A percentile compares a stretch with the other conserved stretches of the same genome.
phyloP scores from a whole-genome alignment of 2,329 filamentous ascomycete species.

The Aspergillus floridensis region DNA sequence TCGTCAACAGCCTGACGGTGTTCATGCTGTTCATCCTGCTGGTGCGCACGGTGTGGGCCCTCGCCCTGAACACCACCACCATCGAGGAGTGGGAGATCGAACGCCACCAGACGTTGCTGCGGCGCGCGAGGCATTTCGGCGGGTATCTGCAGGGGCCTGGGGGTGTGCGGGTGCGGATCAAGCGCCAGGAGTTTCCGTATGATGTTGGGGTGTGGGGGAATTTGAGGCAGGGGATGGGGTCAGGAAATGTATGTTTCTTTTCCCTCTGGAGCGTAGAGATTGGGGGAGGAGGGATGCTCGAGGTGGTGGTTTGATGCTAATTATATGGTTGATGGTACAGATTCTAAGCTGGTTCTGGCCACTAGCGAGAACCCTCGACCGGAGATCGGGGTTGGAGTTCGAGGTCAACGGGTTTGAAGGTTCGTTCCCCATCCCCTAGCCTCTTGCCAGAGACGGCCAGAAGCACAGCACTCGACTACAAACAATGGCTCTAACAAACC shows the following conservation, averaged over 20 bases:
- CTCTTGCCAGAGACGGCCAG: no score
- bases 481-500: not conserved
- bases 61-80: slow-evolving; percentile 59
- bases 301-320: no score
- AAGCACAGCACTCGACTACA: no score
- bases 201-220: slow-evolving; percentile 63
- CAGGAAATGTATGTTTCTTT: slow-evolving; percentile 37
- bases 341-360: slow-evolving; percentile 61
- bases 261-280: no score
- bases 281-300: no score
- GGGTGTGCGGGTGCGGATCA: slow-evolving; percentile 53
- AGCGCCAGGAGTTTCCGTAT: slow-evolving; percentile 63
- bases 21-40: slow-evolving; percentile 57
- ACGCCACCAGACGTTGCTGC: slow-evolving; percentile 46
- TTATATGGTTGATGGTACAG: not conserved
- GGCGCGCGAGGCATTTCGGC: slow-evolving; percentile 50
- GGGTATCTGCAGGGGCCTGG: slow-evolving; percentile 59
- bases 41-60: slow-evolving; percentile 53
- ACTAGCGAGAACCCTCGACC: slow-evolving; percentile 50
- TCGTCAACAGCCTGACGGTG: slow-evolving; percentile 56
- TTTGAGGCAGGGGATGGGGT: slow-evolving; percentile 61
- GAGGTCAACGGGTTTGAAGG: slow-evolving; percentile 62
- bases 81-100: slow-evolving; percentile 64
- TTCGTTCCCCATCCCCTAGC: slow-evolving; percentile 18
- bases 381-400: slow-evolving; percentile 50